Evolutionary conservation across 208 protist genomes (phyloP).

Genomic region (Trypanosomatidae sp.): DNA sequence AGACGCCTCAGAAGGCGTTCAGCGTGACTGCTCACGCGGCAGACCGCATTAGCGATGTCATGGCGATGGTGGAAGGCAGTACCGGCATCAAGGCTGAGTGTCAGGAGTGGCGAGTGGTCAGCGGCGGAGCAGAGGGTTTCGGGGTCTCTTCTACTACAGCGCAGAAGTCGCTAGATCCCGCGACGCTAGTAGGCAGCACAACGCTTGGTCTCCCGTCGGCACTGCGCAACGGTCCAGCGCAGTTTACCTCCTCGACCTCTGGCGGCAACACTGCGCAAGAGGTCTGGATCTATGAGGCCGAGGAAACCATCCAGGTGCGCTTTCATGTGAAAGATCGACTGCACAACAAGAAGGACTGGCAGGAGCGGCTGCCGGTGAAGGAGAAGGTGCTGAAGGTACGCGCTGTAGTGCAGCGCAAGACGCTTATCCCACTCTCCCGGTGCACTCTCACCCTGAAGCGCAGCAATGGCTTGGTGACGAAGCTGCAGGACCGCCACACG

Average conservation of each 20-base stretch:
- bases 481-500: conserved; percentile 73
- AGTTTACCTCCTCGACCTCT: neutral
- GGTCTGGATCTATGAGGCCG: conserved; percentile 66
- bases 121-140: neutral
- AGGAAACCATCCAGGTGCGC: conserved; percentile 54
- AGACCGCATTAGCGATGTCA: conserved; percentile 73
- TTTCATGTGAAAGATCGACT: conserved; percentile 44
- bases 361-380: conserved; percentile 44
- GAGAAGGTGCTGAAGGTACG: conserved; percentile 84
- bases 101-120: conserved; percentile 70
- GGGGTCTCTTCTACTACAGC: neutral
- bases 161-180: conserved; percentile 39
- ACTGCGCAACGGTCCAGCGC: conserved; percentile 7
- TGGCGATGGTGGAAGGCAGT: conserved; percentile 81
- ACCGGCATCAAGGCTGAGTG: conserved; percentile 61
- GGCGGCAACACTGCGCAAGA: conserved; percentile 25
- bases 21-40: conserved; percentile 83
- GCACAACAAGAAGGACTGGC: conserved; percentile 66
- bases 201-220: conserved; percentile 51
- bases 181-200: conserved; percentile 50
- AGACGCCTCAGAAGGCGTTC: conserved; percentile 66
- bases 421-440: conserved; percentile 83
- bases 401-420: conserved; percentile 71
- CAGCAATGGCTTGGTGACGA: conserved; percentile 11
- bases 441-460: conserved; percentile 47